A percentile compares a stretch with the other conserved stretches of the same genome.
phyloP scores from a whole-genome alignment of 179 eudicot species.

The Beta corolliflora region DNA sequence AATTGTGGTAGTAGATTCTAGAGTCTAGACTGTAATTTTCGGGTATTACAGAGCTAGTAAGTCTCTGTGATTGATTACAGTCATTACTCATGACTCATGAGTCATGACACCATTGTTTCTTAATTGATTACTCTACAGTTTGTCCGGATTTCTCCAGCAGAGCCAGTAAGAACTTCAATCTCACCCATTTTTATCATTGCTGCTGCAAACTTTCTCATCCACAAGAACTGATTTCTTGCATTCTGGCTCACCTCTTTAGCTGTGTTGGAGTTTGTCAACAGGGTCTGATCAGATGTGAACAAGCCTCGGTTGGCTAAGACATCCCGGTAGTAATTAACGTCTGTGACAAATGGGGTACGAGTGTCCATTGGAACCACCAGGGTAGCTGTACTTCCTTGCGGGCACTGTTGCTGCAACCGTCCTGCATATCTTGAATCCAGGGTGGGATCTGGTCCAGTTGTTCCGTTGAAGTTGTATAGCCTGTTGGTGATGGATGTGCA shows the following conservation, averaged over 20 bases:
- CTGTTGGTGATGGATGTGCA: conserved; percentile 64
- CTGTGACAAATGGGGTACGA: conserved; percentile 41
- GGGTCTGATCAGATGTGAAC: conserved; percentile 71
- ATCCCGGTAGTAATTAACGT: conserved; percentile 52
- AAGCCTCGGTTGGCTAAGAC: conserved; percentile 53
- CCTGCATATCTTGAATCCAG: conserved; percentile 50
- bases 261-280: conserved; percentile 39
- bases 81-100: not conserved
- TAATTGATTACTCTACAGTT: conserved; percentile 64
- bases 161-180: conserved; percentile 56
- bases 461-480: conserved; percentile 62
- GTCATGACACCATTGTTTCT: not conserved
- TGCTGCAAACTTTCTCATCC: conserved; percentile 53
- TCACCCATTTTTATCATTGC: conserved; percentile 87
- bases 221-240: conserved; percentile 35
- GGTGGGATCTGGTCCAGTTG: conserved; percentile 50
- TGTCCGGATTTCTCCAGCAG: conserved; percentile 53
- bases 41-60: not conserved
- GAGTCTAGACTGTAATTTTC: not conserved
- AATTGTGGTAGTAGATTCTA: not conserved
- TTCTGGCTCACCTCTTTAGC: conserved; percentile 45
- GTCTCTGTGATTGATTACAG: not conserved
- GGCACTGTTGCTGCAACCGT: conserved; percentile 61
- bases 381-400: conserved; percentile 43
- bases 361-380: conserved; percentile 77